These are phyloP conservation scores for Rhodotorula kratochvilovae DNA, from an alignment of 768 basidiomycete species.

Conservation along the genomic window DNA sequence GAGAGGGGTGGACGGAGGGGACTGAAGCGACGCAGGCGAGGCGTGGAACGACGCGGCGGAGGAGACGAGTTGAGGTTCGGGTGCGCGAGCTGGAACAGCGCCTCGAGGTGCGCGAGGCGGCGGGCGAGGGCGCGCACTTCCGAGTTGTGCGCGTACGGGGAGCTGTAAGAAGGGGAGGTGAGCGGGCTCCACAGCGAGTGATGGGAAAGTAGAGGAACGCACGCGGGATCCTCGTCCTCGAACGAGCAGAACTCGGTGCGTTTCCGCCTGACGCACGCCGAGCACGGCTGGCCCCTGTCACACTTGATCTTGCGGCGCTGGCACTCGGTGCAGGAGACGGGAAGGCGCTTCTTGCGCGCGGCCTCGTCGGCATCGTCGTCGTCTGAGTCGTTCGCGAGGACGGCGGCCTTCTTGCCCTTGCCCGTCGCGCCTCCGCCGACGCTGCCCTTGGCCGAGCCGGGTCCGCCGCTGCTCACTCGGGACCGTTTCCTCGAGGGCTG, in stretches of 20 bases:
- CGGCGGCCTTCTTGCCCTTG: neutral
- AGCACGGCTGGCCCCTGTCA: constrained; percentile 27
- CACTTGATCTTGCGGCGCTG: constrained; percentile 32
- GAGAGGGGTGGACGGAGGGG: constrained; percentile 12
- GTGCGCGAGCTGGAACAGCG: constrained; percentile 23
- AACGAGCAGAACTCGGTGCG: constrained; percentile 15
- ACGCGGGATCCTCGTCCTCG: constrained; percentile 12
- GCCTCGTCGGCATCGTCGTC: constrained; percentile 1
- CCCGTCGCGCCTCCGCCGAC: neutral
- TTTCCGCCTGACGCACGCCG: constrained; percentile 20
- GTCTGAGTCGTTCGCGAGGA: neutral
- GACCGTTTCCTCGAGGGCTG: neutral
- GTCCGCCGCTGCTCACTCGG: neutral
- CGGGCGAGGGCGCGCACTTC: constrained; percentile 33
- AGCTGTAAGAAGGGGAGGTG: neutral
- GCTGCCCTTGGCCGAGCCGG: neutral
- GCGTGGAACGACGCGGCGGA: neutral
- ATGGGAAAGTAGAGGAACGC: neutral
- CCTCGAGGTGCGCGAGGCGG: constrained; percentile 33
- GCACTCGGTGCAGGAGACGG: constrained; percentile 24
- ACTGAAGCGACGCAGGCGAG: constrained; percentile 1
- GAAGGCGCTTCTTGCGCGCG: constrained; percentile 29
- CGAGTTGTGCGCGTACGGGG: constrained; percentile 20
- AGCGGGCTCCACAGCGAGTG: neutral
- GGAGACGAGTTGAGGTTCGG: neutral